These are phyloP conservation scores for Ricinus communis DNA, from an alignment of 345 rosid species.

Conservation along the genomic window DNA sequence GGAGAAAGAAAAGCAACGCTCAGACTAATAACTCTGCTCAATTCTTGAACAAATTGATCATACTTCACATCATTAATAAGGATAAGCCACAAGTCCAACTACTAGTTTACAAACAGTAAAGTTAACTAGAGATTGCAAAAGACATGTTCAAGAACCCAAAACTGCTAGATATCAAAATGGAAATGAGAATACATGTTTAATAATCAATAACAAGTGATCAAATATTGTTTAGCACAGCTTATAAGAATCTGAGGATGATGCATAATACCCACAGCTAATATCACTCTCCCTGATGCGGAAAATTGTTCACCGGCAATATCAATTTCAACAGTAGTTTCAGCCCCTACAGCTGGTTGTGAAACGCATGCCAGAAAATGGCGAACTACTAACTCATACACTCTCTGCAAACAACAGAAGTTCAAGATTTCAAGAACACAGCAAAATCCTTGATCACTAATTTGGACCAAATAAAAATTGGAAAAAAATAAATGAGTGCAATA, in stretches of 20 bases:
- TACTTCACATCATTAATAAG: neutral
- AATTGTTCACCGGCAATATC: constrained; percentile 89
- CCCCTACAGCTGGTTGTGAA: constrained; percentile 94
- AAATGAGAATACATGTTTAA: neutral
- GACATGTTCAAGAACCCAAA: neutral
- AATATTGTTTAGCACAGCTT: neutral
- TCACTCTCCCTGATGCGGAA: constrained; percentile 85
- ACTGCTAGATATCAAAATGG: neutral
- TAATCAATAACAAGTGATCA: neutral
- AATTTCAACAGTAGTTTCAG: constrained; percentile 94
- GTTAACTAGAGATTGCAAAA: neutral
- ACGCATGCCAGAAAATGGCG: constrained; percentile 97
- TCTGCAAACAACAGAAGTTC: constrained; percentile 44
- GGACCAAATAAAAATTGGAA: neutral
- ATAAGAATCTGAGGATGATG: constrained; percentile 9
- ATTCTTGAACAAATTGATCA: neutral
- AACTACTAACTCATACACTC: constrained; percentile 88
- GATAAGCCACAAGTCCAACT: too few relatives aligned
- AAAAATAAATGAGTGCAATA: neutral
- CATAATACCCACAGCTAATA: constrained; percentile 70
- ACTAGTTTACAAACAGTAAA: neutral
- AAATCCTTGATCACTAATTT: neutral
- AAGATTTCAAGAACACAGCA: constrained; percentile 5
- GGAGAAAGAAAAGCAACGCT: neutral
- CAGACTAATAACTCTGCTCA: neutral